Base-by-base conservation (phyloP, 306 rosid genomes). In the Begonia loranthoides region DNA sequence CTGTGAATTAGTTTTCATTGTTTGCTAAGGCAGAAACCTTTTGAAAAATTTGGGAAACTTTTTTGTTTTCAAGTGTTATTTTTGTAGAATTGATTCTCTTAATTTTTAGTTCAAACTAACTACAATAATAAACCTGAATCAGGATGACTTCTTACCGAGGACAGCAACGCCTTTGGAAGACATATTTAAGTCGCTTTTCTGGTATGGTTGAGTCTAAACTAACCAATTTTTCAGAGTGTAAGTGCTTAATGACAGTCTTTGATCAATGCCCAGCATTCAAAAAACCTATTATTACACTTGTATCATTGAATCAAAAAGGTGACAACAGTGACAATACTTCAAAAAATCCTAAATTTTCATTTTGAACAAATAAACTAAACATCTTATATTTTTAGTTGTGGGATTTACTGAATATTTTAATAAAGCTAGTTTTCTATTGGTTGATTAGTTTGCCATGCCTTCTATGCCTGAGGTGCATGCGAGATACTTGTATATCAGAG, bases 121-220 rank as follows among this genome's bases (percentile, higher is more conserved):
- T 36, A 17, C 45, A 57, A 45, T 65, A 55, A 45, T 61, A 15
- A 44, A 45, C 48, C 49, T 66, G 69, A 58, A 60, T 46, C 86
- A 86, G 99, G 95, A 90, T 21, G 99, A 90, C 73, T 86, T 90
- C 79, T 74, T 86, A 71, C 95, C 99, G 6, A 81, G 99, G 63
- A 80, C 94, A 59, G 73, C 88, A 9, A 75, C 92, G 12, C 81
- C 94, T 50, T 55, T 80, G 55, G 81, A 83, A 60, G 71, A 55
- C 40, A 68, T 82, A 58, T 90, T 64, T 86, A 90, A 78, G 64
- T 80, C 81, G 45, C 74, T 86, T 70, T 62, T 86, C 67, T 90
- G 95, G 99, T 90, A 90, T 43, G 47, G 6, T 43, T 12, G 4
- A 43, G 13, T 43, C 47, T 12, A n/a, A 43, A 43, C 15, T 10